Conservation (phyloP, 306 rosid species). For the Gynostemma pentaphyllum region DNA sequence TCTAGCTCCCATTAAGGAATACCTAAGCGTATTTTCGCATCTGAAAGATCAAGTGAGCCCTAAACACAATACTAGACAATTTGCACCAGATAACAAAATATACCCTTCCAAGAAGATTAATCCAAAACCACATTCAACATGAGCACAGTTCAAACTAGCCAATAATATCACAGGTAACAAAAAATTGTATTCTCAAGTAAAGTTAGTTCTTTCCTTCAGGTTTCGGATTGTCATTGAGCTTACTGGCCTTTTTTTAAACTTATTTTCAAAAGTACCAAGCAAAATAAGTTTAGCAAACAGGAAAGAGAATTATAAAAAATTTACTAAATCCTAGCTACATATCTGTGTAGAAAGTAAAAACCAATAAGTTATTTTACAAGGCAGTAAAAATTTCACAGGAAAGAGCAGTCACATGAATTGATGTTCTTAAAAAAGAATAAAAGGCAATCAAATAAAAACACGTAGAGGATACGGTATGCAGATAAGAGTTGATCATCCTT, state of each 20-base stretch:
- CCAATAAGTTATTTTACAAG: background rate
- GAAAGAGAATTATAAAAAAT: background rate
- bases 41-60: background rate
- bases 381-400: background rate
- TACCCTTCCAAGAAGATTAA: background rate
- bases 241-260: background rate
- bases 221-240: background rate
- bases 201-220: background rate
- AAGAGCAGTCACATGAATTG: background rate
- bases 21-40: background rate
- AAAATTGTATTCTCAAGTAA: background rate
- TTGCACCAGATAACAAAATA: background rate
- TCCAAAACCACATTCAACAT: background rate
- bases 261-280: background rate
- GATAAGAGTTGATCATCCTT: slow-evolving; percentile 60
- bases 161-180: background rate
- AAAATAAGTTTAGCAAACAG: background rate
- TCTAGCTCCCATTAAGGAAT: slow-evolving; percentile 55
- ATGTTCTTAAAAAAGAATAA: background rate
- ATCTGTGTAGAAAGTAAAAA: background rate
- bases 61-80: background rate
- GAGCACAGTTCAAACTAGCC: background rate
- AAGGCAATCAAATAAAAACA: background rate
- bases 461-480: slow-evolving; percentile 47
- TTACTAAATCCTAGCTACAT: background rate